These are phyloP conservation scores for Fusarium mexicanum DNA, from an alignment of 2,329 filamentous ascomycete species.

Conservation along the genomic window DNA sequence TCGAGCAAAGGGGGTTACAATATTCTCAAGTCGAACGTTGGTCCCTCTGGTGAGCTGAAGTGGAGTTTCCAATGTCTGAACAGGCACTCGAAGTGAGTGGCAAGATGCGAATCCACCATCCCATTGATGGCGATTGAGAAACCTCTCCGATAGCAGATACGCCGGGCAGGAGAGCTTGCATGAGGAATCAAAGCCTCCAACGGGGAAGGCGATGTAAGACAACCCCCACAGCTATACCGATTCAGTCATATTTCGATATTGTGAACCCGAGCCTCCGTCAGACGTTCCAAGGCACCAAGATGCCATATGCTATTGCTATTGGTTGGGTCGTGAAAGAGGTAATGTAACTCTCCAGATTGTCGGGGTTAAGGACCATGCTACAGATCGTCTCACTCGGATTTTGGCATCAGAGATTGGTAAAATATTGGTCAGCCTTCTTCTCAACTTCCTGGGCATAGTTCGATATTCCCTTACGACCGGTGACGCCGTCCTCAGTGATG, in stretches of 20 bases:
- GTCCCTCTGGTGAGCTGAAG: neutral
- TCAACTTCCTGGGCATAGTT: conserved; percentile 51
- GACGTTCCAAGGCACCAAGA: conserved; percentile 1
- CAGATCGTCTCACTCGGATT: conserved; percentile 8
- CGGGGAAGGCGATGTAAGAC: conserved; percentile 18
- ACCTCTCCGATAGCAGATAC: neutral
- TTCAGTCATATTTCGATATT: conserved; percentile 13
- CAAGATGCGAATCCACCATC: neutral
- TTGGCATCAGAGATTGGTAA: conserved; percentile 48
- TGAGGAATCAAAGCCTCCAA: neutral
- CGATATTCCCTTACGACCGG: conserved; percentile 51
- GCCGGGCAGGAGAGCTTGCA: neutral
- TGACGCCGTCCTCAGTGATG: conserved; percentile 63
- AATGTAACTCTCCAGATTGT: conserved; percentile 15
- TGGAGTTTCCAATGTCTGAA: neutral
- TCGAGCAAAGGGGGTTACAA: neutral
- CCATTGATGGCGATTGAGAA: neutral
- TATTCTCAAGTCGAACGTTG: neutral
- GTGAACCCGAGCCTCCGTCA: conserved; percentile 9
- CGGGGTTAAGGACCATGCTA: conserved; percentile 12
- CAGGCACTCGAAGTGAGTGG: neutral
- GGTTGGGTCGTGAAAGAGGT: neutral
- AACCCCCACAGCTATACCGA: conserved; percentile 19
- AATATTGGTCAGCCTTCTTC: conserved; percentile 53
- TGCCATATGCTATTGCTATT: conserved; percentile 2